Evolutionary conservation across 208 protist genomes (phyloP).

Genomic region (Acanthamoeba triangularis): DNA sequence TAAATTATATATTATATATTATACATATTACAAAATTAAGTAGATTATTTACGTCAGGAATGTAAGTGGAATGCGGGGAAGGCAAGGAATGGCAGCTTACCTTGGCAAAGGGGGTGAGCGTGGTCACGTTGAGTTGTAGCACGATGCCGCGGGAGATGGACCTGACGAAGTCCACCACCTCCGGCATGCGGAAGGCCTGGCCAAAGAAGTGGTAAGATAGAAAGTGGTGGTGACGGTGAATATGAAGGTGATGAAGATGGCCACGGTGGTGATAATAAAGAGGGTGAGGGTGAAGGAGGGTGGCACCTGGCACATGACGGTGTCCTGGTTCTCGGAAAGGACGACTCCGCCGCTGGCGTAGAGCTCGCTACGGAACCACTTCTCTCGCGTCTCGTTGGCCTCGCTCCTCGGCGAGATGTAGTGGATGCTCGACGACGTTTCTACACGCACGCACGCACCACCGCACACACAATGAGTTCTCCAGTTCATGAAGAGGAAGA

Average conservation of each 20-base stretch:
- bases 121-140: constrained; percentile 51
- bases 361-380: constrained; percentile 16
- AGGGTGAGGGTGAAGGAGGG: background rate
- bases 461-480: background rate
- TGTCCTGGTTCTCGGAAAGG: constrained; percentile 41
- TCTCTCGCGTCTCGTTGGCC: background rate
- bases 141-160: constrained; percentile 23
- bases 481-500: background rate
- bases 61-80: background rate
- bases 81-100: background rate
- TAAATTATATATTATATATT: background rate
- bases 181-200: constrained; percentile 36
- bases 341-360: constrained; percentile 67
- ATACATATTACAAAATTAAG: background rate
- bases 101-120: constrained; percentile 25
- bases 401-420: background rate
- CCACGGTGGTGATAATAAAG: too few species aligned
- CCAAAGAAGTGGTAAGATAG: too few species aligned
- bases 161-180: background rate
- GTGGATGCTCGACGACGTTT: background rate
- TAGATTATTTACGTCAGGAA: background rate
- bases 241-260: background rate
- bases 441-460: background rate
- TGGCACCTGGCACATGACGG: constrained; percentile 14
- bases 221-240: too few species aligned